These are phyloP conservation scores for Pyrenopolyporus hunteri DNA, from an alignment of 495 filamentous ascomycete species.

Conservation along the genomic window DNA sequence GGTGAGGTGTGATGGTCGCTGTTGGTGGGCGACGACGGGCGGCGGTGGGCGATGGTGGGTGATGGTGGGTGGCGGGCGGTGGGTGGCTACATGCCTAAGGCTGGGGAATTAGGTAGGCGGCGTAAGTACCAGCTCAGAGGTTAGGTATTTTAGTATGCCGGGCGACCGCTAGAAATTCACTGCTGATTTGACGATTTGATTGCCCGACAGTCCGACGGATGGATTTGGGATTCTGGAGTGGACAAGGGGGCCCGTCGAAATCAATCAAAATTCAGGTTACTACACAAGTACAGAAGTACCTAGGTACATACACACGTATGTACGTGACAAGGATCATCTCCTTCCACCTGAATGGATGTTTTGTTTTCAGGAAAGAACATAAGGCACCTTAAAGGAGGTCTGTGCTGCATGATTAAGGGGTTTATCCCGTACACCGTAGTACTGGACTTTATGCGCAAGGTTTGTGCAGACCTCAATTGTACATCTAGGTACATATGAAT, in stretches of 20 bases:
- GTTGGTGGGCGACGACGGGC: too few species aligned
- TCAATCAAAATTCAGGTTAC: conserved; percentile 1
- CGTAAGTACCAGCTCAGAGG: too few species aligned
- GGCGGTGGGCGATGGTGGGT: too few species aligned
- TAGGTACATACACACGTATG: too few species aligned
- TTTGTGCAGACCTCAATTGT: too few species aligned
- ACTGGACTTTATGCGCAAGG: not conserved
- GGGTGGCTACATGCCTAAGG: conserved; percentile 32
- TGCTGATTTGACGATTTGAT: conserved; percentile 13
- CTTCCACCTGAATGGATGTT: too few species aligned
- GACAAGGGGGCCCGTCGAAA: not conserved
- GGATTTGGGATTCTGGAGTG: conserved; percentile 14
- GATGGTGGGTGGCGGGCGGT: too few species aligned
- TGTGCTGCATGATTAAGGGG: conserved; percentile 34
- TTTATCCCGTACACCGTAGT: too few species aligned
- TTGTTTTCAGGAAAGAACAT: not conserved
- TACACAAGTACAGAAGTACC: too few species aligned
- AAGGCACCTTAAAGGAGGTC: conserved; percentile 3
- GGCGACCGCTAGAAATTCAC: conserved; percentile 9
- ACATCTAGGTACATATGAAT: too few species aligned
- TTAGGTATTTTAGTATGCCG: not conserved
- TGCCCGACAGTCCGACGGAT: conserved; percentile 29
- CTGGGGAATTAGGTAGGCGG: conserved; percentile 8
- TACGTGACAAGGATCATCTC: conserved; percentile 13
- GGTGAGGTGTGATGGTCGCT: conserved; percentile 13